phyloP scores from a whole-genome alignment of 371 early-diverging fungal genomes.

The Synchytrium microbalum region DNA sequence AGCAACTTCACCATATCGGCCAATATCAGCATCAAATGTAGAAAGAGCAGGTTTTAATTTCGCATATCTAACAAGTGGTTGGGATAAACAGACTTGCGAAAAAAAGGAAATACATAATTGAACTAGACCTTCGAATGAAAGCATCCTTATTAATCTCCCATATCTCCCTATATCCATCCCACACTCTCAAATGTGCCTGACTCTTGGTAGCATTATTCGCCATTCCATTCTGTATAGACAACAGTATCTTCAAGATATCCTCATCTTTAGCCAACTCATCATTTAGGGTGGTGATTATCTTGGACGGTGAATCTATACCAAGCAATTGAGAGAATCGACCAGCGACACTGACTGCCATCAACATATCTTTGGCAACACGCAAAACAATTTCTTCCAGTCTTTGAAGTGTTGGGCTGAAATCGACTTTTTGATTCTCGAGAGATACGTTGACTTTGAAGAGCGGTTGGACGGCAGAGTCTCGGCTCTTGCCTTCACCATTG shows the following conservation, averaged over 20 bases:
- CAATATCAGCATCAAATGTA: conserved; percentile 54
- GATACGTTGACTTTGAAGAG: conserved; percentile 51
- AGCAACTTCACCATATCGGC: conserved; percentile 52
- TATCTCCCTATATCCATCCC: conserved; percentile 54
- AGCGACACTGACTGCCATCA: background rate
- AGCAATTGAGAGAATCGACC: background rate
- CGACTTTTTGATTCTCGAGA: conserved; percentile 44
- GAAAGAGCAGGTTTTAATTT: conserved; percentile 53
- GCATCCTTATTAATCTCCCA: conserved; percentile 62
- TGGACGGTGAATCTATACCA: background rate
- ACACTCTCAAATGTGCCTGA: conserved; percentile 43
- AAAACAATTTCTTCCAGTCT: conserved; percentile 32
- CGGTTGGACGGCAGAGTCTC: conserved; percentile 40
- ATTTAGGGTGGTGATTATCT: conserved; percentile 11
- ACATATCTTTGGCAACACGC: background rate
- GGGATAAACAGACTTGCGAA: background rate
- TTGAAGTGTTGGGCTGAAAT: conserved; percentile 40
- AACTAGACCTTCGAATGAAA: conserved; percentile 41
- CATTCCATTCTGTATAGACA: conserved; percentile 46
- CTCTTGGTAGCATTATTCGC: conserved; percentile 41
- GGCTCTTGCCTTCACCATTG: conserved; percentile 47
- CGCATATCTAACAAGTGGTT: conserved; percentile 31
- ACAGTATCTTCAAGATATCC: conserved; percentile 45
- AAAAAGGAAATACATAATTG: background rate
- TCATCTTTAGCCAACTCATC: conserved; percentile 46